Base-by-base conservation (phyloP, 306 rosid genomes). In the Sphenostylis stenocarpa region DNA sequence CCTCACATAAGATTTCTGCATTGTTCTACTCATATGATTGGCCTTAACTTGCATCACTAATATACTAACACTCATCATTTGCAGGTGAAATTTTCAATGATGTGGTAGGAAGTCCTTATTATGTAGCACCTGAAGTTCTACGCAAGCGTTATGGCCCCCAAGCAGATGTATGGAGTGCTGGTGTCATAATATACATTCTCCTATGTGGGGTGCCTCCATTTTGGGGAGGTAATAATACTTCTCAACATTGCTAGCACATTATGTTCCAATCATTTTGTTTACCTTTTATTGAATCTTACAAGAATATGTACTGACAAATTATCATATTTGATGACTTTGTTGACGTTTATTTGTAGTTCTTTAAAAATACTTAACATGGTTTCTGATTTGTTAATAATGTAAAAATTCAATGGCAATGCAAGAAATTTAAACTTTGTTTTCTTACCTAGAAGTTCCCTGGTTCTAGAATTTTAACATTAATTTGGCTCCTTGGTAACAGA, bases 111-210 rank as follows among this genome's bases (percentile, higher is more conserved):
- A 94, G 98, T 84, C 97, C 97, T 12, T 94, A 86, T 72, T 94
- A 90, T 70, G 96, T 94, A 71, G 98, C 98, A 2, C 98, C 98
- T 14, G 98, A 94, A 84, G 86, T 94, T 74, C 80, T 94, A 64
- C 52, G 80, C 51, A 87, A 84, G 83, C 85, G 29, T 51, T 91
- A 90, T 80, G 96, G 98, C 48, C 97, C 86, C 9, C 93, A 87
- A 86, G 84, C 97, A 41, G 97, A 94, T 85, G 92, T 94, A 64
- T 94, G 98, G 98, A 94, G 98, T 70, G 97, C 91, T 31, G 97
- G 98, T 29, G 91, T 94, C 34, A 94, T 94, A 58, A 23, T 91
- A 79, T 94, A 85, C 90, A 94, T 94, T 79, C 96, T 94, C 80
- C 76, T 94, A 84, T n/a, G 93, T 67, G 98, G 98, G 60, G 94